Evolutionary conservation across 2,329 filamentous ascomycete species (phyloP), one percentile per base, ranked within the genome.

Genomic region (Chaetomium sp.): DNA sequence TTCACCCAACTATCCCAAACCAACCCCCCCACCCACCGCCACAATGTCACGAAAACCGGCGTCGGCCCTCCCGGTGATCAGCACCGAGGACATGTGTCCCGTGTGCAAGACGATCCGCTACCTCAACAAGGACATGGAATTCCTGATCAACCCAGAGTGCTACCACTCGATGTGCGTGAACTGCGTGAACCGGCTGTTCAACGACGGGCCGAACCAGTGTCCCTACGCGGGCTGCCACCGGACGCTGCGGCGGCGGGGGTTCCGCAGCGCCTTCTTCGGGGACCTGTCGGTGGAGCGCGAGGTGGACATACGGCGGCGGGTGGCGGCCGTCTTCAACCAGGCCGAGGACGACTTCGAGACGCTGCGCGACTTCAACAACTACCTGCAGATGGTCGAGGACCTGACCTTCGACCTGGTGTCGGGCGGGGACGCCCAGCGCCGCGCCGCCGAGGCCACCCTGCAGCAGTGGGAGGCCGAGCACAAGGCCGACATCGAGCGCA

Each of bases 101-200:
- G 92, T 98, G 71, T 99, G 95, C 90, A 97, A 97, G 80, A 96
- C 93, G 65, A 92, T 91, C 66, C 91, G 93, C 69, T 98, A 98
- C 82, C 90, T 98, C 73, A 97, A 97, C 82, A 89, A 88, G 67
- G 90, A 93, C 80, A 93, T 99, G 86, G 86, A 90, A 69, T 98
- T 99, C 80, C 90, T 95, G 72, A 93, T 99, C 81, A 97, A 98
- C 77, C 92, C 94, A 9, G 93, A 96, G 82, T 99, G 95, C 85
- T 99, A 99, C 82, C 95, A 99, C 83, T 92, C 92, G 71, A 98
- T 99, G 92, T 99, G 95, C 82, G 90, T 92, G 76, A 93, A 91
- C 64, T 99, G 95, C 80, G 93, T 98, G 50, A 91, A 94, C 78
- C 90, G 94, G 63, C 91, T 98, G 72, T 99, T 98, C 83, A 90